Evolutionary conservation across 1,139 yeast genomes (phyloP).

Genomic region (Magnusiomyces paraingens): DNA sequence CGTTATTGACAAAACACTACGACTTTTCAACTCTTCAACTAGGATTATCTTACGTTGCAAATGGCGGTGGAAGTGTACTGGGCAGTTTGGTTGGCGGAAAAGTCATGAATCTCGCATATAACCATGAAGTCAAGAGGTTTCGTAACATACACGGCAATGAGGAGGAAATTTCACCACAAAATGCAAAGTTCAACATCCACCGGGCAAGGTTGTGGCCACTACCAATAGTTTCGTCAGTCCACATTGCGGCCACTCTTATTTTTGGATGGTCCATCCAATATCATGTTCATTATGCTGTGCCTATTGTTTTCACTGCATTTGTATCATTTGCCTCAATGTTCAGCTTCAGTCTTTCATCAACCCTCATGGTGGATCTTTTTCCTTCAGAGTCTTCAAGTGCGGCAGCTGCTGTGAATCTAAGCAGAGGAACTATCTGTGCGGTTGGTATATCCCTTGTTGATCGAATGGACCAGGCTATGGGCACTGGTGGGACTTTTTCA

Average conservation of each 20-base stretch:
- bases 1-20: slow-evolving; percentile 45
- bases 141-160: slow-evolving; percentile 34
- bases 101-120: slow-evolving; percentile 31
- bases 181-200: slow-evolving; percentile 39
- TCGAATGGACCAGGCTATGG: slow-evolving; percentile 46
- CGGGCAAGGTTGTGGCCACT: slow-evolving; percentile 41
- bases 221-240: slow-evolving; percentile 32
- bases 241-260: slow-evolving; percentile 37
- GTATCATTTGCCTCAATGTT: slow-evolving; percentile 47
- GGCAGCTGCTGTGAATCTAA: slow-evolving; percentile 52
- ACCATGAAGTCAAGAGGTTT: slow-evolving; percentile 9
- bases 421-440: slow-evolving; percentile 57
- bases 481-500: slow-evolving; percentile 60
- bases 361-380: slow-evolving; percentile 54
- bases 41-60: slow-evolving; percentile 50
- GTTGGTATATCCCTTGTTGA: slow-evolving; percentile 56
- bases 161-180: slow-evolving; percentile 32
- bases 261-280: slow-evolving; percentile 68
- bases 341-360: slow-evolving; percentile 45
- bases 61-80: slow-evolving; percentile 35
- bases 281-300: slow-evolving; percentile 45
- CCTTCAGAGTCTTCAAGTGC: slow-evolving; percentile 58
- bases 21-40: slow-evolving; percentile 46
- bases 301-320: slow-evolving; percentile 43
- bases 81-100: slow-evolving; percentile 34